These are phyloP conservation scores for Suillus cothurnatus DNA, from an alignment of 768 basidiomycete genomes.

Conservation along the genomic window DNA sequence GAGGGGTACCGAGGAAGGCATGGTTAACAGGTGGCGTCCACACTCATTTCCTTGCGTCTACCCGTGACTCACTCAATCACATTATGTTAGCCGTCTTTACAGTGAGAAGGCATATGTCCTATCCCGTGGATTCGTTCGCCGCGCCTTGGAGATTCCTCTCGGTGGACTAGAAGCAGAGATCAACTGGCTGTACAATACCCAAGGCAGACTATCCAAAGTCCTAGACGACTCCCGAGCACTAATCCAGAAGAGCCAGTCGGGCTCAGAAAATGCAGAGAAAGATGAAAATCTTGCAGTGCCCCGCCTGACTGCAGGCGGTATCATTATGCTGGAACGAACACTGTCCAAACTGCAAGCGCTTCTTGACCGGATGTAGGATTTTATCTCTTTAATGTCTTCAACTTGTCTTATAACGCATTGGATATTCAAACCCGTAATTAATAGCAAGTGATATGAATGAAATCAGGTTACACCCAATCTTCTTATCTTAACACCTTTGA, in stretches of 20 bases:
- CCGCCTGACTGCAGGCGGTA: constrained; percentile 76
- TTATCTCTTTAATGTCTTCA: constrained; percentile 15
- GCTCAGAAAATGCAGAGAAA: constrained; percentile 24
- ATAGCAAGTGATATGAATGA: background rate
- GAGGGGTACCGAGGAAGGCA: constrained; percentile 87
- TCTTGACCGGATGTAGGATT: constrained; percentile 22
- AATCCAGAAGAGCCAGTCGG: constrained; percentile 65
- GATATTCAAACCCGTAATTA: background rate
- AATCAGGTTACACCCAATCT: background rate
- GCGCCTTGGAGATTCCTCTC: constrained; percentile 80
- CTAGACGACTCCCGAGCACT: constrained; percentile 61
- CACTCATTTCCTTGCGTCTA: background rate
- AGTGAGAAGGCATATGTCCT: constrained; percentile 93
- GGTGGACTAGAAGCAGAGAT: constrained; percentile 74
- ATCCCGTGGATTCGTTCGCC: constrained; percentile 87
- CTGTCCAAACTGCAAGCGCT: constrained; percentile 63
- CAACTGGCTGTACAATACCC: constrained; percentile 66
- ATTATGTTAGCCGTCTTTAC: constrained; percentile 73
- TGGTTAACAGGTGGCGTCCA: constrained; percentile 68
- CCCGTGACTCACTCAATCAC: constrained; percentile 5
- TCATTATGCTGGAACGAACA: constrained; percentile 76
- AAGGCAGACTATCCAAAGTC: constrained; percentile 68
- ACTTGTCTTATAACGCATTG: constrained; percentile 13
- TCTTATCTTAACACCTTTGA: background rate
- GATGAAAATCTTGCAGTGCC: constrained; percentile 62